These are phyloP conservation scores for Solanum piurae DNA, from an alignment of 257 asterid genomes.

Conservation along the genomic window DNA sequence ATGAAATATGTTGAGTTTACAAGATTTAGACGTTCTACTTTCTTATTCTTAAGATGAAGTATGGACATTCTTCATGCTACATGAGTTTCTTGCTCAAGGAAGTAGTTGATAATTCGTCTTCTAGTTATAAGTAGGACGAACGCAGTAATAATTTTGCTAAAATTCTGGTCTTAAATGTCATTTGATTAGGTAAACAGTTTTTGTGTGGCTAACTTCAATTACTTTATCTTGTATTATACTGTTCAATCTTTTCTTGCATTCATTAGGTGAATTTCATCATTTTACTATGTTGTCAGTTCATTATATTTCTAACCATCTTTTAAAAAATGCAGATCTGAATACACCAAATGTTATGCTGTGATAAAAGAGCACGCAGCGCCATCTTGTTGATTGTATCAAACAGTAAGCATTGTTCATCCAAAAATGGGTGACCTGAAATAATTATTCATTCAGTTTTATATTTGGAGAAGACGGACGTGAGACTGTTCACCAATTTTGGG, in stretches of 20 bases:
- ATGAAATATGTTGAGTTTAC: neutral
- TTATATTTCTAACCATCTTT: neutral
- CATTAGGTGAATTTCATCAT: neutral
- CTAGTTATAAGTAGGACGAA: neutral
- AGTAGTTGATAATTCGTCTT: neutral
- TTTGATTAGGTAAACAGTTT: neutral
- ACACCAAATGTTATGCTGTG: neutral
- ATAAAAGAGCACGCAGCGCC: neutral
- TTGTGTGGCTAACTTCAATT: neutral
- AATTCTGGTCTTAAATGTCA: neutral
- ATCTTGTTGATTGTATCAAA: neutral
- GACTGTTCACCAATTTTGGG: neutral
- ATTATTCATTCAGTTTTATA: neutral
- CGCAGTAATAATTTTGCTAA: neutral
- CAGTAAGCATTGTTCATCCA: neutral
- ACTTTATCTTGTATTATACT: neutral
- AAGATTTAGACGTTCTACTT: neutral
- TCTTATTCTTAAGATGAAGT: neutral
- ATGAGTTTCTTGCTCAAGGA: neutral
- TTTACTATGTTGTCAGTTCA: neutral
- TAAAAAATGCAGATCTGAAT: neutral
- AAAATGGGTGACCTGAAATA: neutral
- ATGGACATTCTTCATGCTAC: neutral
- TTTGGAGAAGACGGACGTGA: no score
- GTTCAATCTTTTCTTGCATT: neutral